Evolutionary conservation across 768 basidiomycete genomes (phyloP), one percentile per base, ranked within the genome.

Genomic region (Lactifluus volemus): DNA sequence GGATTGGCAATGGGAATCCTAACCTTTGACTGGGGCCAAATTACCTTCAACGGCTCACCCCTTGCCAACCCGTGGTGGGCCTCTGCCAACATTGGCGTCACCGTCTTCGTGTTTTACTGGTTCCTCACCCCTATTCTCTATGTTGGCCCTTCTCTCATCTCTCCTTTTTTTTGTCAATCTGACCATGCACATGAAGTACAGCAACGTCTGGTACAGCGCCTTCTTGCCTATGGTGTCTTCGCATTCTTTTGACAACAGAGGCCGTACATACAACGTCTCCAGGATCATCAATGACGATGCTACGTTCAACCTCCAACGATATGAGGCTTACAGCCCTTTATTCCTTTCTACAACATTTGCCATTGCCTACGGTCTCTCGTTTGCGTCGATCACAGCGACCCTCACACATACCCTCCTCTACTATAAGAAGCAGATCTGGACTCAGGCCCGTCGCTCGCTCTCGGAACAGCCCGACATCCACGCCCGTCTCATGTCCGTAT

Each of bases 51-150:
- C 55, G 81, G 81, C 17, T 83, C 82, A 25, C 89, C 89, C 0
- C 81, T 92, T 49, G 84, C 86, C 5, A 83, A 86, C 10, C 89
- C 89, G 2, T 92, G 88, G 87, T 89, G 87, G 87, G 87, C 86
- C 3, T 82, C 85, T 68, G 87, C 84, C 11, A 89, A 90, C 70
- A 75, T 89, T 56, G 71, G 79, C 3, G 73, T 68, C 51, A 83
- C 85, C 30, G 84, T 89, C 66, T 73, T 84, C 5, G 77, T 85
- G 72, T 81, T 90, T 73, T 86, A 84, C 73, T 91, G 76, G 85
- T 66, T 88, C 70, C 65, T 87, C 53, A 77, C 81, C 5, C 87
- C 88, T 1, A 67, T 81, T 32, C 70, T 89, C 41, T 84, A 88
- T 64, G 63, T 63, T 38, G 41, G 60, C 4, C 2, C 5, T 57